Evolutionary conservation across 805 yeast species (phyloP).

Genomic region (Pichia kluyveri): DNA sequence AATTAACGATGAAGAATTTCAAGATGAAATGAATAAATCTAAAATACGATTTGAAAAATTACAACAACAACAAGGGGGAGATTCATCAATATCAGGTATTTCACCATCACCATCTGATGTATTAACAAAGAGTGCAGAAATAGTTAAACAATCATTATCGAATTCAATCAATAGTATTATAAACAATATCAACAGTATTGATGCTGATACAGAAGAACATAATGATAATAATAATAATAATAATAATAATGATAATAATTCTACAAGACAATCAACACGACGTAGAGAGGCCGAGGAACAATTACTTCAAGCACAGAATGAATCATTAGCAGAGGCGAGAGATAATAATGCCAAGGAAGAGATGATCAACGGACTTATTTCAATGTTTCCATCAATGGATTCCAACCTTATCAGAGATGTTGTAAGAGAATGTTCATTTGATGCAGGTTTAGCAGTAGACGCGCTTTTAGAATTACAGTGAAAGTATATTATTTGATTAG

Average conservation of each 20-base stretch:
- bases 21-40: slow-evolving; percentile 34
- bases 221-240: background rate
- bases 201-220: slow-evolving; percentile 8
- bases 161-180: slow-evolving; percentile 19
- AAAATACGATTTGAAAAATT: slow-evolving; percentile 29
- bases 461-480: background rate
- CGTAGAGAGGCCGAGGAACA: too few species aligned
- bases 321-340: background rate
- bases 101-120: slow-evolving; percentile 25
- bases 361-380: background rate
- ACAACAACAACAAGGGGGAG: slow-evolving; percentile 5
- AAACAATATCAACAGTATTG: slow-evolving; percentile 8
- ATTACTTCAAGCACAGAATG: slow-evolving; percentile 19
- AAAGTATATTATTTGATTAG: background rate
- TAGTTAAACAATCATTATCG: slow-evolving; percentile 27
- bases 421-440: background rate
- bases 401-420: background rate
- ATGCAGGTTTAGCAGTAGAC: background rate
- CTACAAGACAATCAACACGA: slow-evolving; percentile 19
- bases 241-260: slow-evolving; percentile 3
- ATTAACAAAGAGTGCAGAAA: slow-evolving; percentile 28
- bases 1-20: slow-evolving; percentile 50
- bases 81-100: background rate
- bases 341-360: background rate
- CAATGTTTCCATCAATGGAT: slow-evolving; percentile 4